Evolutionary conservation across 2,329 filamentous ascomycete genomes (phyloP).

Genomic region (Verticillium tricorpus): DNA sequence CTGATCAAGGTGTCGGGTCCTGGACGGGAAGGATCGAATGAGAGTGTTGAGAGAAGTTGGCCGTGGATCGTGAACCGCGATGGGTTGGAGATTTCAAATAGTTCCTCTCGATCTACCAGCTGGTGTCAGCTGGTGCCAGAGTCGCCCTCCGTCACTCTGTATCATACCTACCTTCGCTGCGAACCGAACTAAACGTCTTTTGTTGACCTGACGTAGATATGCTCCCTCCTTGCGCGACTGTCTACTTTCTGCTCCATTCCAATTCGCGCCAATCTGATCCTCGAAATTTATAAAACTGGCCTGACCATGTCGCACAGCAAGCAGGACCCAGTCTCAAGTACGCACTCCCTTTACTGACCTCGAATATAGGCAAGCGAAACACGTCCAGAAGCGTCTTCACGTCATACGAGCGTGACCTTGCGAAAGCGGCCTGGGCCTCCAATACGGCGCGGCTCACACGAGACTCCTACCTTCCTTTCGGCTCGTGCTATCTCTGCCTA

Average conservation of each 20-base stretch:
- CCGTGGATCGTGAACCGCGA: neutral
- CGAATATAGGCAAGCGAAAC: constrained; percentile 68
- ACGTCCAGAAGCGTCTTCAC: constrained; percentile 93
- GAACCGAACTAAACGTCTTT: neutral
- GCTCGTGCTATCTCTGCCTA: constrained; percentile 83
- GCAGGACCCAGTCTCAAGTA: constrained; percentile 8
- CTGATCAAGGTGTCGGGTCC: neutral
- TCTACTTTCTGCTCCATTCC: neutral
- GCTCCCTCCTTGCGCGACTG: neutral
- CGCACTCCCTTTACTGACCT: neutral
- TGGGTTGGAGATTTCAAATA: neutral
- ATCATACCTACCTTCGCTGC: neutral
- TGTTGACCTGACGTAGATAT: neutral
- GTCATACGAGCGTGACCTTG: constrained; percentile 77
- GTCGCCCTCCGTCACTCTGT: neutral
- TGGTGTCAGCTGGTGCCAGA: neutral
- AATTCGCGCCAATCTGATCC: neutral
- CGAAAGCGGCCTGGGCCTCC: constrained; percentile 77
- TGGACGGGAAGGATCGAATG: neutral
- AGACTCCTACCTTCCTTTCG: constrained; percentile 90
- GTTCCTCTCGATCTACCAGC: neutral
- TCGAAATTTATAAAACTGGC: neutral
- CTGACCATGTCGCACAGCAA: constrained; percentile 46
- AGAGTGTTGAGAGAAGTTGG: neutral
- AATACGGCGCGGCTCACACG: constrained; percentile 79